Percentiles rank a stretch among this genome's conserved stretches.
Conservation (phyloP, 768 basidiomycete genomes). For the Cytidiella melzeri region DNA sequence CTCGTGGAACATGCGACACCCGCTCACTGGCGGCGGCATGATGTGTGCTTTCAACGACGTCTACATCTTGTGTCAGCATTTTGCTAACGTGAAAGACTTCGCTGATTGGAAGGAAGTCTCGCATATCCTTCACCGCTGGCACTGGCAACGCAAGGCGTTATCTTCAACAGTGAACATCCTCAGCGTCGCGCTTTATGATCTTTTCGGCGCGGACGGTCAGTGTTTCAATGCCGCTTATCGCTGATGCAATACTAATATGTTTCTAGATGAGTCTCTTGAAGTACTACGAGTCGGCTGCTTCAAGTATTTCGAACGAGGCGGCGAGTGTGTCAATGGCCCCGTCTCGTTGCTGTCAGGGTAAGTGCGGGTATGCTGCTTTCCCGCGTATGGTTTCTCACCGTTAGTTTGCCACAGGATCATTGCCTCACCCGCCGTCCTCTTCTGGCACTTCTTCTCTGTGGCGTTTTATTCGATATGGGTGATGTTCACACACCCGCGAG, state of each 20-base stretch:
- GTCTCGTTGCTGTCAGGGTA: slow-evolving; percentile 88
- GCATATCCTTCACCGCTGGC: slow-evolving; percentile 61
- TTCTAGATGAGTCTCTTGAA: slow-evolving; percentile 50
- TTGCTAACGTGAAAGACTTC: slow-evolving; percentile 39
- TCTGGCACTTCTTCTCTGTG: slow-evolving; percentile 91
- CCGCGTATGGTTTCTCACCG: background rate
- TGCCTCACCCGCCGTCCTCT: slow-evolving; percentile 74
- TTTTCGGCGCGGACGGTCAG: slow-evolving; percentile 92
- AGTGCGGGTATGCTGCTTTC: slow-evolving; percentile 24
- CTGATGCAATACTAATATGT: slow-evolving; percentile 1
- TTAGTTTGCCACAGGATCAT: slow-evolving; percentile 49
- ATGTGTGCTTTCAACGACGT: slow-evolving; percentile 90
- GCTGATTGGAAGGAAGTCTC: slow-evolving; percentile 48
- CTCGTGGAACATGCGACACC: slow-evolving; percentile 99
- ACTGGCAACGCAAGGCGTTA: slow-evolving; percentile 81
- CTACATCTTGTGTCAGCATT: slow-evolving; percentile 59
- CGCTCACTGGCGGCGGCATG: slow-evolving; percentile 97
- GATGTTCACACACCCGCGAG: slow-evolving; percentile 64
- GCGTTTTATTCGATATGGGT: slow-evolving; percentile 93
- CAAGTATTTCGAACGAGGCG: slow-evolving; percentile 94
- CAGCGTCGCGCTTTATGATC: slow-evolving; percentile 86
- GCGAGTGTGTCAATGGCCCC: slow-evolving; percentile 82
- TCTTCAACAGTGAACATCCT: slow-evolving; percentile 88
- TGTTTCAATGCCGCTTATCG: slow-evolving; percentile 10
- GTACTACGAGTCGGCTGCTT: slow-evolving; percentile 84